Percentiles rank a stretch among this genome's conserved stretches.
phyloP scores from a whole-genome alignment of 2,329 filamentous ascomycete genomes.

The Hymenoscyphus linearis region DNA sequence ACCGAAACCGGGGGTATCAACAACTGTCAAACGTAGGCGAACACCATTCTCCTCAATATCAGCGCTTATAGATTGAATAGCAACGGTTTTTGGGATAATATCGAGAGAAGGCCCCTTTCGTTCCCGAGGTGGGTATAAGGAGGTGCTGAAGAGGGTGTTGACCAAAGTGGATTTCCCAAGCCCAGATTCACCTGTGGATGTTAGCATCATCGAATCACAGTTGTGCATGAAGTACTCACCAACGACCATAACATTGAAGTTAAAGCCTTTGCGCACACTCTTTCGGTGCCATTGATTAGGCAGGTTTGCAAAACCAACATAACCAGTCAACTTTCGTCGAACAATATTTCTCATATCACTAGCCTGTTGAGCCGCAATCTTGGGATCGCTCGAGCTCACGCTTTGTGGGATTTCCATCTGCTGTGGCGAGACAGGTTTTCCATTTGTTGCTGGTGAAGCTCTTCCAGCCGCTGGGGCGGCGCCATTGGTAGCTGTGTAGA shows the following conservation, averaged over 20 bases:
- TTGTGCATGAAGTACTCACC: constrained; percentile 57
- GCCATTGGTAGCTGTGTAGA: constrained; percentile 33
- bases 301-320: constrained; percentile 97
- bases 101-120: constrained; percentile 95
- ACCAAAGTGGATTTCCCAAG: constrained; percentile 98
- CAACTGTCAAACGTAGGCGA: constrained; percentile 89
- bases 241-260: constrained; percentile 99
- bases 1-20: constrained; percentile 96
- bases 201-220: constrained; percentile 15
- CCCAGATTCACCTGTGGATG: constrained; percentile 81
- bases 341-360: constrained; percentile 70
- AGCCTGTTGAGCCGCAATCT: constrained; percentile 34
- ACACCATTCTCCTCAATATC: constrained; percentile 99
- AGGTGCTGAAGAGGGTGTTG: constrained; percentile 99
- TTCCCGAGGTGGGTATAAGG: constrained; percentile 96
- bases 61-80: constrained; percentile 89
- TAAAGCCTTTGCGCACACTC: constrained; percentile 99
- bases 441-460: constrained; percentile 29
- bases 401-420: constrained; percentile 30
- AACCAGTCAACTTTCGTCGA: constrained; percentile 94
- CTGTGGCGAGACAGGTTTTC: constrained; percentile 24
- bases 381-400: constrained; percentile 33
- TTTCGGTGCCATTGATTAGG: constrained; percentile 99
- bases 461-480: constrained; percentile 27
- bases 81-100: constrained; percentile 96